Evolutionary conservation across 1,284 basidiomycete genomes (phyloP), one percentile per base, ranked within the genome.

Genomic region (Marasmius tenuissimus): DNA sequence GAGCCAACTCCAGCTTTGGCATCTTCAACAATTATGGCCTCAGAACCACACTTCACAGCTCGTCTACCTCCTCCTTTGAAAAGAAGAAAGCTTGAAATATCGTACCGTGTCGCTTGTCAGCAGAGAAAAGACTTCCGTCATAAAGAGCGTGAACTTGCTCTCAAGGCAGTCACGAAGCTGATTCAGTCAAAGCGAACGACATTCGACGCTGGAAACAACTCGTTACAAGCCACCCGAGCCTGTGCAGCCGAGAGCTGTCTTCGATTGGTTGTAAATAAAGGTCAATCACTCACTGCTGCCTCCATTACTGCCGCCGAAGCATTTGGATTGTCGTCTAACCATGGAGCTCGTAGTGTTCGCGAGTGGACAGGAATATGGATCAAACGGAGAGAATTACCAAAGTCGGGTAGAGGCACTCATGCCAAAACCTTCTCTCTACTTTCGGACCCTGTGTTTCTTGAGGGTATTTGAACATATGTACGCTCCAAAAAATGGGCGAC

Each of bases 401-500:
- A n/a, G 40, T 76, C 75, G 12, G 14, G 56, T 18, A 54, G 39
- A 12, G 73, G 76, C 10, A 38, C 49, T 22, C 76, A 79, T 66
- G 60, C 54, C 14, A 78, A 78, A 60, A 60, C 67, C 4, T 75
- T 61, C 59, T 72, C 72, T 7, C 60, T 78, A 6, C 67, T 73
- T 40, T 51, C 59, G 47, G 71, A 73, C 56, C 71, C 72, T 6
- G 50, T 16, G 2, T 61, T 74, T 51, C 37, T 59, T 42, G 68
- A 65, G 1, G 69, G 70, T 39, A 57, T 75, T 18, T 60, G 67
- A 4, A 57, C 67, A 35, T 75, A 67, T 58, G 39, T 73, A 20
- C 65, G 64, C 7, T 71, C 71, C n/a, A 71, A 74, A 53, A 74
- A 74, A 57, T 75, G 73, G 73, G 60, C 71, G 4, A 68, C 72